Evolutionary conservation across 2,329 filamentous ascomycete species (phyloP).

Genomic region (Nemania sp.): DNA sequence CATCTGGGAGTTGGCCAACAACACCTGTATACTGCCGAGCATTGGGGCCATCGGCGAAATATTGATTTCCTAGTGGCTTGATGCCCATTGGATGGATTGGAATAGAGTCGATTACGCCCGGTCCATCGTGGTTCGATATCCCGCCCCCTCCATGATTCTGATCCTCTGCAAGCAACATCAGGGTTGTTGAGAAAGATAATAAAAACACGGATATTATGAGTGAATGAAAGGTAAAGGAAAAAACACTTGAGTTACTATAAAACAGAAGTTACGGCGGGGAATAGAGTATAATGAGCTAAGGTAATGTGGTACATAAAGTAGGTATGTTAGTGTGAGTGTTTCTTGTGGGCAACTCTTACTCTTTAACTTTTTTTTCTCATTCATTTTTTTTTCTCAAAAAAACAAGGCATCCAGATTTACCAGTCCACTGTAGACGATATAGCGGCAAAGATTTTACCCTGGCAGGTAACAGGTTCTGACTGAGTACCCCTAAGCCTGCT

Average conservation of each 20-base stretch:
- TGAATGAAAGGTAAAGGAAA: background rate
- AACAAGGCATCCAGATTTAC: no score
- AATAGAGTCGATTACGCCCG: conserved; percentile 61
- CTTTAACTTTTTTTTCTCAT: background rate
- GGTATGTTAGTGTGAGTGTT: background rate
- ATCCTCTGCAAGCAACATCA: conserved; percentile 46
- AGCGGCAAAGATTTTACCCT: no score
- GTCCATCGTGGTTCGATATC: conserved; percentile 33
- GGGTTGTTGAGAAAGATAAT: background rate
- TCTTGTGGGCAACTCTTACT: conserved; percentile 8
- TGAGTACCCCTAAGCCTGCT: no score
- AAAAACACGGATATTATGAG: background rate
- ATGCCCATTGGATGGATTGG: conserved; percentile 84
- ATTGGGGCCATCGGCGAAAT: conserved; percentile 73
- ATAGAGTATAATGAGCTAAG: background rate
- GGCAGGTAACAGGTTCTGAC: no score
- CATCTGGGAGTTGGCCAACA: conserved; percentile 80
- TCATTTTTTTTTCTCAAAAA: no score
- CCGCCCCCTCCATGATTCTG: conserved; percentile 38
- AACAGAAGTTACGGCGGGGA: no score
- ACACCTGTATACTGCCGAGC: conserved; percentile 74
- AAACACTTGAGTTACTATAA: background rate
- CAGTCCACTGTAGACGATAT: no score
- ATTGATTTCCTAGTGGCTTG: conserved; percentile 88
- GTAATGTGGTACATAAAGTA: no score